phyloP scores from a whole-genome alignment of 108 stramenopile species.

The Parietichytrium sp. region DNA sequence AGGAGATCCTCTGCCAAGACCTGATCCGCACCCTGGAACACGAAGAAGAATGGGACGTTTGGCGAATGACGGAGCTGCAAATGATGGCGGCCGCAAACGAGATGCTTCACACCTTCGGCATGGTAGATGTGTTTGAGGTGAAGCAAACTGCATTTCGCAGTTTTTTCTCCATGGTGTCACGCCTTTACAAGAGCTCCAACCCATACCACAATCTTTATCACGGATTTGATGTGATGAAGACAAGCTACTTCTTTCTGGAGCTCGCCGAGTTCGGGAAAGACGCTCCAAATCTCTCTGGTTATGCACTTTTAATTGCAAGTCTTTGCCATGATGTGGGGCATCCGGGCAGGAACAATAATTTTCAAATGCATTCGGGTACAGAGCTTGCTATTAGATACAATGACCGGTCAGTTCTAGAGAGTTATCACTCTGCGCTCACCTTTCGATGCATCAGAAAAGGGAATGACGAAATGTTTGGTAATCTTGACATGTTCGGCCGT shows the following conservation, averaged over 20 bases:
- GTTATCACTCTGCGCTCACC: conserved; percentile 71
- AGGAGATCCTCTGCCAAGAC: not conserved
- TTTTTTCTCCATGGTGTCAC: not conserved
- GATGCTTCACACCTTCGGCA: not conserved
- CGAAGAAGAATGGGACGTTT: conserved; percentile 28
- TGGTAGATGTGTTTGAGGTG: not conserved
- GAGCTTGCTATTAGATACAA: conserved; percentile 74
- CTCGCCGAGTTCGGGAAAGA: conserved; percentile 42
- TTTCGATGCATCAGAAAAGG: conserved; percentile 43
- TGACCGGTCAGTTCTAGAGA: conserved; percentile 73
- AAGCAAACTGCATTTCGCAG: not conserved
- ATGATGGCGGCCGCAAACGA: conserved; percentile 37
- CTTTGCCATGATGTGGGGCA: conserved; percentile 78
- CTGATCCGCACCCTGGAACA: not conserved
- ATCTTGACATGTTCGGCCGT: conserved; percentile 39
- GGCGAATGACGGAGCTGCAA: not conserved
- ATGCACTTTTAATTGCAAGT: conserved; percentile 71
- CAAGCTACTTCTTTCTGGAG: conserved; percentile 46
- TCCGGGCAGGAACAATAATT: conserved; percentile 75
- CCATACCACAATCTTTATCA: conserved; percentile 76
- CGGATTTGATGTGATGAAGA: conserved; percentile 73
- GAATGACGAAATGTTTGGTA: conserved; percentile 45
- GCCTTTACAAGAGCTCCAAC: conserved; percentile 37
- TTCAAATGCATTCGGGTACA: conserved; percentile 60
- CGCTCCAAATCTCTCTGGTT: conserved; percentile 53